These are phyloP conservation scores for Raffaelea ambrosiae DNA, from an alignment of 2,329 filamentous ascomycete genomes.

Conservation along the genomic window DNA sequence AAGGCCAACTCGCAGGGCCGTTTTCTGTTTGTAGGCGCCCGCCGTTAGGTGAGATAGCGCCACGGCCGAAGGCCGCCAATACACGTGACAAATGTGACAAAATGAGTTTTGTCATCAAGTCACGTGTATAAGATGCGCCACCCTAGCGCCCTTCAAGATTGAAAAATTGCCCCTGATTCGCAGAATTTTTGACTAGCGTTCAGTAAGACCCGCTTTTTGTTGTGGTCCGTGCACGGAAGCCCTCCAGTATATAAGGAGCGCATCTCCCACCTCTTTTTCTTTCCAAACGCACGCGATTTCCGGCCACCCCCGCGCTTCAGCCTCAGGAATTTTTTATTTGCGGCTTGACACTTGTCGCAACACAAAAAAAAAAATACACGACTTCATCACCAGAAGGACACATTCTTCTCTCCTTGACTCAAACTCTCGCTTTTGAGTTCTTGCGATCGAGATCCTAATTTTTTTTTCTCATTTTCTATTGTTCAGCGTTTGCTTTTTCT, in stretches of 20 bases:
- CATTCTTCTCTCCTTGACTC: neutral
- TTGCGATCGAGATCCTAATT: constrained; percentile 2
- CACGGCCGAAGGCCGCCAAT: too few relatives aligned
- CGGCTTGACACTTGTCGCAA: constrained; percentile 3
- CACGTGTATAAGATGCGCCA: constrained; percentile 9
- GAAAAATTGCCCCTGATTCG: constrained; percentile 13
- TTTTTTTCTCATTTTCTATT: neutral
- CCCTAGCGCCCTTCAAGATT: constrained; percentile 11
- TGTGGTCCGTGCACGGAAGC: constrained; percentile 13
- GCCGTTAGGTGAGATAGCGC: too few relatives aligned
- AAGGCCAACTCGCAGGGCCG: too few relatives aligned
- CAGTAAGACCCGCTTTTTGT: constrained; percentile 3
- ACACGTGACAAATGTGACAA: neutral
- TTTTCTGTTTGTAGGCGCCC: too few relatives aligned
- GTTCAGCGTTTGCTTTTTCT: neutral
- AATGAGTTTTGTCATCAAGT: neutral
- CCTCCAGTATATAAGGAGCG: constrained; percentile 12
- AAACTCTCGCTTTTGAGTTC: constrained; percentile 1
- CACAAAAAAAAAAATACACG: neutral
- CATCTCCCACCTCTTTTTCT: constrained; percentile 13
- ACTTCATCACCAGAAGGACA: neutral
- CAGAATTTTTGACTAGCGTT: constrained; percentile 12
- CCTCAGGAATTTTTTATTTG: constrained; percentile 3
- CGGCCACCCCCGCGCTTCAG: constrained; percentile 6
- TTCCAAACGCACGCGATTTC: constrained; percentile 7